Evolutionary conservation across 495 filamentous ascomycete species (phyloP).

Genomic region (Neurospora discreta): DNA sequence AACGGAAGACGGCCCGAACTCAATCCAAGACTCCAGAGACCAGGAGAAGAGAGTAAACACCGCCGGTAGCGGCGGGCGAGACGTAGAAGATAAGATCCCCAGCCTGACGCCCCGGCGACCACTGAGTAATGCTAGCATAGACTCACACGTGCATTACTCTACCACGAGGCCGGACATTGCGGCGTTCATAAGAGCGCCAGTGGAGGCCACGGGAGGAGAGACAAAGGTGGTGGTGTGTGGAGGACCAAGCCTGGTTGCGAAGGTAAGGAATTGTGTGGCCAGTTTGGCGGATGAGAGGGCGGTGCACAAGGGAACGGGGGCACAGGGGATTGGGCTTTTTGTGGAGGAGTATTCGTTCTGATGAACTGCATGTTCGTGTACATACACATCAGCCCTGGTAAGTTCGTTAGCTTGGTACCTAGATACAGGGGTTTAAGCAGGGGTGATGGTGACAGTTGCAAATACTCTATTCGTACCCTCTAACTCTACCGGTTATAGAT

Average conservation of each 20-base stretch:
- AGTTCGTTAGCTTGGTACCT: too few species aligned
- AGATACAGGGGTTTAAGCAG: too few species aligned
- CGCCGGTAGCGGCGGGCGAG: slow-evolving; percentile 8
- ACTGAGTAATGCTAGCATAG: slow-evolving; percentile 20
- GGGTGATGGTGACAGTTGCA: too few species aligned
- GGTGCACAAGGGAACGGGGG: slow-evolving; percentile 83
- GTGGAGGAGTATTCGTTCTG: slow-evolving; percentile 41
- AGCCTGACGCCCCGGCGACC: not conserved
- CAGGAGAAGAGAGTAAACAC: slow-evolving; percentile 15
- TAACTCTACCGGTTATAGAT: too few species aligned
- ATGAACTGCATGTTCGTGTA: not conserved
- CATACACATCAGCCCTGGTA: too few species aligned
- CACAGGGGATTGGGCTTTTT: slow-evolving; percentile 54
- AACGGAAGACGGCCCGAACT: not conserved
- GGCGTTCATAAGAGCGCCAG: slow-evolving; percentile 32
- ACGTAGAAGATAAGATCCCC: slow-evolving; percentile 9
- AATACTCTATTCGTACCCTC: too few species aligned
- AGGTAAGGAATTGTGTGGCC: slow-evolving; percentile 56
- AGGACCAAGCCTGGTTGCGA: slow-evolving; percentile 51
- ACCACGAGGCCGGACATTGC: slow-evolving; percentile 31
- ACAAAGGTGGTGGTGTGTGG: slow-evolving; percentile 78
- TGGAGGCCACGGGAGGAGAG: slow-evolving; percentile 73
- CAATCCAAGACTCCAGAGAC: not conserved
- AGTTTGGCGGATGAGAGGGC: slow-evolving; percentile 73
- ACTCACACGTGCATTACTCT: slow-evolving; percentile 31